Evolutionary conservation across 2,329 filamentous ascomycete genomes (phyloP), one percentile per base, ranked within the genome.

Genomic region (Trichoderma arundinaceum): DNA sequence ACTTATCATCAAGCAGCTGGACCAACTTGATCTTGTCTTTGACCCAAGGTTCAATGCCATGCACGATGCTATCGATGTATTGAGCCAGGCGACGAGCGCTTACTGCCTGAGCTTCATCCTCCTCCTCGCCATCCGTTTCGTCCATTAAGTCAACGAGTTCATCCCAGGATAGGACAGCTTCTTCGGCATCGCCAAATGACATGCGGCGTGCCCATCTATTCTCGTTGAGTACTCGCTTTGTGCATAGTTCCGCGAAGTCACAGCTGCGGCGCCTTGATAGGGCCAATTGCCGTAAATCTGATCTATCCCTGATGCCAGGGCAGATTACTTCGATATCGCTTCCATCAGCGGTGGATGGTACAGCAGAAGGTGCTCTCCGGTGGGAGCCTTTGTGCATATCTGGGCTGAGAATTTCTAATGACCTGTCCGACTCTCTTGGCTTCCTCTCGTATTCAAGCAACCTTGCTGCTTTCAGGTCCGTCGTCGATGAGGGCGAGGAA

Each of bases 121-220:
- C 76, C 17, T 67, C 66, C 12, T 72, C 48, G 44, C 75, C 72
- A 41, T 72, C 70, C 2, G 70, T 63, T 6, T 66, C 62, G 17
- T 82, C 79, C 35, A 70, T 68, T 1, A 83, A 67, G 63, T 80
- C 78, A 4, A 81, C 75, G 32, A 89, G 76, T 54, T 86, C 83
- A 5, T 85, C 80, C 90, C 90, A 93, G 15, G 79, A 81, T 1
- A 93, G 78, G 7, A 94, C 79, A n/a, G 88, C 90, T 67, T 92
- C 89, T 77, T 92, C 90, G 1, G 89, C 91, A 51, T 89, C 84
- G 66, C 89, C 88, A 74, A 94, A 94, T 4, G 90, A 93, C 68
- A 94, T 82, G 49, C 90, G 86, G 1, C 90, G 87, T 1, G 90
- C 86, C 85, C 89, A 92, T 65, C 85, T 86, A 33, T 82, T 82